phyloP scores from a whole-genome alignment of 2,329 filamentous ascomycete genomes.

The Blastomyces percursus region DNA sequence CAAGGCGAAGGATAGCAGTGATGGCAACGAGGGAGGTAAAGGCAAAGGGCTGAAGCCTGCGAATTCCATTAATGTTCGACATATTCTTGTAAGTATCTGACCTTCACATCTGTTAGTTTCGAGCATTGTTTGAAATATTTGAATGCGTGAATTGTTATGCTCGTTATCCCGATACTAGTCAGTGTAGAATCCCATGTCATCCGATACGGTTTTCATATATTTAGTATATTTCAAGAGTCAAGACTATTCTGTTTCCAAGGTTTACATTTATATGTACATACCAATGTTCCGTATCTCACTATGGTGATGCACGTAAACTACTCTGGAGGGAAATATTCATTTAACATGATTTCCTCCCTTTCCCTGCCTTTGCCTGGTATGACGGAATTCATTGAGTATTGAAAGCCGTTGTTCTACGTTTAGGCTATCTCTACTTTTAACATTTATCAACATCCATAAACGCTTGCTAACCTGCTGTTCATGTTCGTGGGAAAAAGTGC shows the following conservation, averaged over 20 bases:
- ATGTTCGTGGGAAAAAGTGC: slow-evolving; percentile 30
- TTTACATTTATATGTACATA: not conserved
- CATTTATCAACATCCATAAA: not conserved
- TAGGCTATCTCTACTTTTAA: not conserved
- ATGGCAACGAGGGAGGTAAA: slow-evolving; percentile 24
- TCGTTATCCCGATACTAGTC: not conserved
- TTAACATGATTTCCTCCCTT: not conserved
- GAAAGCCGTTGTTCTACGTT: not conserved
- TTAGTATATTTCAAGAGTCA: not conserved
- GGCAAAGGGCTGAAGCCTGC: slow-evolving; percentile 45
- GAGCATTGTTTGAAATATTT: not conserved
- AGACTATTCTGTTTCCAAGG: not conserved
- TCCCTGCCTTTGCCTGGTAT: not conserved
- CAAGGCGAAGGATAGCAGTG: slow-evolving; percentile 29
- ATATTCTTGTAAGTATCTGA: slow-evolving; percentile 44
- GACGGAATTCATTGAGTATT: not conserved
- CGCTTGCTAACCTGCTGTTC: not conserved
- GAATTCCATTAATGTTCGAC: slow-evolving; percentile 53
- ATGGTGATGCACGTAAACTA: not conserved
- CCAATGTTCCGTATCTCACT: not conserved
- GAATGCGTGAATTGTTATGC: not conserved
- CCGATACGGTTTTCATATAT: not conserved
- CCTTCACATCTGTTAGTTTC: not conserved
- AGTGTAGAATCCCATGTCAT: not conserved
- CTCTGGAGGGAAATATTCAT: not conserved